Conservation (phyloP, 208 protist genomes). For the Tetramitus jugosus region DNA sequence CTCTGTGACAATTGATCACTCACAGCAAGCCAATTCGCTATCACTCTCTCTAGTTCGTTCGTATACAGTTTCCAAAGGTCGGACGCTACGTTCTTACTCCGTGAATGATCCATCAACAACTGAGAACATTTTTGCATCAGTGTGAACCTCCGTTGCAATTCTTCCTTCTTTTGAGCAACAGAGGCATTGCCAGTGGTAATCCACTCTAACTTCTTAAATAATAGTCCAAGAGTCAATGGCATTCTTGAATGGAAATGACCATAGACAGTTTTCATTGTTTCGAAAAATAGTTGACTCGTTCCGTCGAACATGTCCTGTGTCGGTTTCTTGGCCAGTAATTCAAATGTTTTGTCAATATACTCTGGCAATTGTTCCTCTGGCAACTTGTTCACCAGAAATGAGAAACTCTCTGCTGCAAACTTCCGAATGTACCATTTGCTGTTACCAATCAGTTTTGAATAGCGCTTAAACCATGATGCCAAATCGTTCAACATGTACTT, state of each 20-base stretch:
- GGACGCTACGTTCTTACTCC: neutral
- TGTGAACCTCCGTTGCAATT: neutral
- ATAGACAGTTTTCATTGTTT: neutral
- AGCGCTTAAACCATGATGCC: neutral
- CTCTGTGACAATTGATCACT: neutral
- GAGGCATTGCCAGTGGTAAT: neutral
- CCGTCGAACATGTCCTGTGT: neutral
- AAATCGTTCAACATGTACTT: conserved; percentile 3
- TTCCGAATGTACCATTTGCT: conserved; percentile 16
- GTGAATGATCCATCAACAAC: neutral
- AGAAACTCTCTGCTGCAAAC: conserved; percentile 23
- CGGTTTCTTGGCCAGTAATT: neutral
- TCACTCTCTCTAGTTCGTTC: neutral
- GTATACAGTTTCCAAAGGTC: neutral
- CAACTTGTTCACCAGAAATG: conserved; percentile 16
- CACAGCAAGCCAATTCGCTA: too few species aligned
- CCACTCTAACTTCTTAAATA: conserved; percentile 8
- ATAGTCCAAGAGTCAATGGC: neutral
- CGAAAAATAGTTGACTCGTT: conserved; percentile 10
- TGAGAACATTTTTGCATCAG: neutral
- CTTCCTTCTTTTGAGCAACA: neutral
- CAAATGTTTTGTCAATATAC: conserved; percentile 4
- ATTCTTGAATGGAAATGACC: conserved; percentile 17
- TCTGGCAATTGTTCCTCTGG: neutral
- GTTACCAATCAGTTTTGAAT: neutral